Base-by-base conservation (phyloP, 192 early-diverging fungal species). In the Coemansia sp. region DNA sequence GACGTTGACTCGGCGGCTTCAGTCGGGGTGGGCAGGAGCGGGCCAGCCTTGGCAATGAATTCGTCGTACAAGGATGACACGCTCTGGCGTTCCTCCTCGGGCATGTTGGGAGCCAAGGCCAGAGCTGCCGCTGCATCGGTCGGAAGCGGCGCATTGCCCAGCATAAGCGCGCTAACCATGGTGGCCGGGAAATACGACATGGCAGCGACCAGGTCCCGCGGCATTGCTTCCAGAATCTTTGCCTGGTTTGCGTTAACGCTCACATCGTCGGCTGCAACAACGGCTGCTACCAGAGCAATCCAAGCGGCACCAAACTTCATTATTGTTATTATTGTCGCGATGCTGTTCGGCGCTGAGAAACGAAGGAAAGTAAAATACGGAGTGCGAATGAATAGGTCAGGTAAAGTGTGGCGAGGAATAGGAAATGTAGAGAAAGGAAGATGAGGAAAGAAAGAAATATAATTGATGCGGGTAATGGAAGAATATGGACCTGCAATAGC, bases 231-330 rank as follows among this genome's bases (percentile, higher is more conserved):
- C 52, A 23, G 27, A 27, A 54, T 54, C 52, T 54, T 6, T 2
- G 52, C 14, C 52, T 54, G 52, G 52, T 54, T 54, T 5, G 26
- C 13, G 14, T 54, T 54, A 13, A 54, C 52, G 23, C 23, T 27
- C 27, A 54, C 52, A 54, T 54, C 20, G 13, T 54, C 52, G 4
- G 52, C 52, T 13, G 24, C 18, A 54, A 14, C 52, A 23, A 54
- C 14, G 52, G 52, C 27, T 54, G 52, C 52, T 54, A 10, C 52
- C 52, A 54, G 52, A 23, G 52, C 52, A 54, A 54, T 27, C 26
- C 26, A 54, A 23, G 52, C 52, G 27, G 26, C 52, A 27, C 52
- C 52, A 54, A 54, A 54, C 52, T 54, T 54, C 52, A 54, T 54
- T 54, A 54, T 54, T 54, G 26, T 14, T 35, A 35, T 35, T 9